Conservation (phyloP, 106 monocot genomes). For the Agapanthus africanus region DNA sequence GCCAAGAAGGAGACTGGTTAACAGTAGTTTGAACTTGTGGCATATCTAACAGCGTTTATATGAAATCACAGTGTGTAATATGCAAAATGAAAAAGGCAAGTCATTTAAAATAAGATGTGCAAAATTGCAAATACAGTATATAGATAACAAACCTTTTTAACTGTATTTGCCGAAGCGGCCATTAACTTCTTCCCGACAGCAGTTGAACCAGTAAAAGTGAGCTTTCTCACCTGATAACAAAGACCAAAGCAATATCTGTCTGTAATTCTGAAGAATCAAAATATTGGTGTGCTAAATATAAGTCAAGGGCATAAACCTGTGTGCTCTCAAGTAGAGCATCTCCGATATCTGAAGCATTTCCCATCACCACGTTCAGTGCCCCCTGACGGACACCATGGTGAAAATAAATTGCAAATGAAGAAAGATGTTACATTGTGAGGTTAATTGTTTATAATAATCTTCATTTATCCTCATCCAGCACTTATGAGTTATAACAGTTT, state of each 20-base stretch:
- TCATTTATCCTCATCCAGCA: too few species aligned
- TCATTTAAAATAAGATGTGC: too few species aligned
- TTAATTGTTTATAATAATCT: too few species aligned
- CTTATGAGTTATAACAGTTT: too few species aligned
- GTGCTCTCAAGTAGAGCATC: slow-evolving; percentile 65
- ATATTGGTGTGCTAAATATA: neutral
- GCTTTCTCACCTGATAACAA: slow-evolving; percentile 64
- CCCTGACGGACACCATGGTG: slow-evolving; percentile 51
- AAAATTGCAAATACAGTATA: too few species aligned
- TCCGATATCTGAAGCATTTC: slow-evolving; percentile 81
- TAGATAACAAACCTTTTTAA: slow-evolving; percentile 72
- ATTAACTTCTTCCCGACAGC: slow-evolving; percentile 90
- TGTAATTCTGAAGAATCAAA: neutral
- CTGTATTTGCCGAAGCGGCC: slow-evolving; percentile 82
- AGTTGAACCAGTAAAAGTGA: slow-evolving; percentile 96
- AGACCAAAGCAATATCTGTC: slow-evolving; percentile 3
- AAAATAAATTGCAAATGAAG: neutral
- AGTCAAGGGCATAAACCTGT: slow-evolving; percentile 35
- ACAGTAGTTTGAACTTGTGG: too few species aligned
- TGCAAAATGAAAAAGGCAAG: too few species aligned
- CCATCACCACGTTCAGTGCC: slow-evolving; percentile 87
- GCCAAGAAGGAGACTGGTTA: neutral
- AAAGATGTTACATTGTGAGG: slow-evolving; percentile 2
- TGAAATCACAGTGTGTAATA: too few species aligned
- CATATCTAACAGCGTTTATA: too few species aligned